Base-by-base conservation (phyloP, 371 early-diverging fungal genomes). In the Apophysomyces ossiformis region DNA sequence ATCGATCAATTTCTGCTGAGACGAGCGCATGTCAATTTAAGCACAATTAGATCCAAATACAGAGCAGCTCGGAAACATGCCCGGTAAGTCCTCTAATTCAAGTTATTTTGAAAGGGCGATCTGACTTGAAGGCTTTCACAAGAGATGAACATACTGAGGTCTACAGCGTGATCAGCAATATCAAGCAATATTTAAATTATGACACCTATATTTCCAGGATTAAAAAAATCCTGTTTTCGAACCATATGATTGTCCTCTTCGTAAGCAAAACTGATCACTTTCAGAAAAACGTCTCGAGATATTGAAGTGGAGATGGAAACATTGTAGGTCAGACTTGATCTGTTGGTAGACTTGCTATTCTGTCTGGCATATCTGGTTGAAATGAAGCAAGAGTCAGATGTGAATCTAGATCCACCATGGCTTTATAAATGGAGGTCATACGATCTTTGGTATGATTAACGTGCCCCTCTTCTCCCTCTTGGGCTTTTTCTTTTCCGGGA, bases 311-410 rank as follows among this genome's bases (percentile, higher is more conserved):
- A 50, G 16, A 21, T 18, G 16, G 41, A 41, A 57, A 32, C 38
- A 58, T 58, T 57, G 16, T 69, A 87, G 87, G 85, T 87, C 37
- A 81, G 84, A 60, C 72, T 80, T 44, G 87, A 87, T 63, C 69
- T 87, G 64, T 47, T 81, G 6, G 87, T 87, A 0, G 91, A 92
- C 69, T 47, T 85, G 0, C 59, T 90, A 11, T 85, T 90, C 57
- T 90, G 89, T 67, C 68, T 86, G 18, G 77, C 89, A 13, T 92
- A 92, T 67, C 69, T 91, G 11, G 74, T 85, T 9, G 91, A 92
- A 50, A 81, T 89, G 58, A 85, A 91, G 67, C 79, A 78, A 62
- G 83, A 85, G 21, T 75, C 76, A 37, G 75, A 73, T 68, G 75
- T 76, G 41, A 75, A 75, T 47, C 70, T 74, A 8, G 56, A 69